Evolutionary conservation across 768 basidiomycete genomes (phyloP).

Genomic region (Amanita exitialis): DNA sequence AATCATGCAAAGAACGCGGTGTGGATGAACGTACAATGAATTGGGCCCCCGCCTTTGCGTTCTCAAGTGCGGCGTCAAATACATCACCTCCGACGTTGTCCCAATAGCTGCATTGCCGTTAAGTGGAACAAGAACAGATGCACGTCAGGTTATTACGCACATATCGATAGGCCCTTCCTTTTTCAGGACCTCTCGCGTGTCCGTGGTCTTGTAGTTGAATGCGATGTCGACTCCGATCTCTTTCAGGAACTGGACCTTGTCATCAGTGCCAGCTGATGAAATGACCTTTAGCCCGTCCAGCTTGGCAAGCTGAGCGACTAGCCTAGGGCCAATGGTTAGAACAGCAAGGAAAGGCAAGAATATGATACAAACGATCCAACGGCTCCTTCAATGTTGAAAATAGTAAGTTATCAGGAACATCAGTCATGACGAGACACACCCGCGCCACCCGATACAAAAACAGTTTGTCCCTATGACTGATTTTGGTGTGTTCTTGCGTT

Average conservation of each 20-base stretch:
- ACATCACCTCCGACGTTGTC: slow-evolving; percentile 54
- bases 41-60: slow-evolving; percentile 31
- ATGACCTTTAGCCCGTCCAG: slow-evolving; percentile 53
- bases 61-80: slow-evolving; percentile 43
- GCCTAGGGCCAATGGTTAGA: slow-evolving; percentile 7
- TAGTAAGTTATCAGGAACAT: neutral
- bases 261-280: slow-evolving; percentile 62
- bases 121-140: neutral
- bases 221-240: slow-evolving; percentile 57
- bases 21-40: slow-evolving; percentile 32
- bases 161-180: slow-evolving; percentile 44
- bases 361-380: slow-evolving; percentile 48
- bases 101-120: slow-evolving; percentile 28
- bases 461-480: slow-evolving; percentile 25
- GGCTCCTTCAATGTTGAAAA: slow-evolving; percentile 17
- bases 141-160: slow-evolving; percentile 15
- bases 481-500: neutral
- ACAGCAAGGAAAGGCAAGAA: neutral
- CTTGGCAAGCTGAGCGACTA: slow-evolving; percentile 44
- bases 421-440: neutral
- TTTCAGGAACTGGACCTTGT: slow-evolving; percentile 55
- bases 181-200: slow-evolving; percentile 38
- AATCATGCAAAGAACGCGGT: neutral
- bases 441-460: slow-evolving; percentile 30
- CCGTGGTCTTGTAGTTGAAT: slow-evolving; percentile 65